These are phyloP conservation scores for Psilocybe tampanensis DNA, from an alignment of 768 basidiomycete species.

Conservation along the genomic window DNA sequence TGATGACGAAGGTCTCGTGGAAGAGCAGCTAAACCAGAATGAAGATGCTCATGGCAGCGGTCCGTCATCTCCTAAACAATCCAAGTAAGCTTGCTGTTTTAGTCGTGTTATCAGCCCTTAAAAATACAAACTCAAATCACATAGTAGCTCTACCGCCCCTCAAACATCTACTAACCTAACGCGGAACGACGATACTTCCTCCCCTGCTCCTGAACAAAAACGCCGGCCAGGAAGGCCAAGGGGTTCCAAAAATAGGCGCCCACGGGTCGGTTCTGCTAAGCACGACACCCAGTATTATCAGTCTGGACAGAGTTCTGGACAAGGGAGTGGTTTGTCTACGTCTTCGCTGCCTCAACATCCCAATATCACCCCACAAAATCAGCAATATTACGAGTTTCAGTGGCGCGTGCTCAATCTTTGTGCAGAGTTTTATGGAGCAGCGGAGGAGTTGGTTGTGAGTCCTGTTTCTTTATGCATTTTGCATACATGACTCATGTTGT, in stretches of 20 bases:
- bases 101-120: background rate
- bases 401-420: slow-evolving; percentile 84
- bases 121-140: slow-evolving; percentile 3
- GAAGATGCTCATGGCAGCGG: slow-evolving; percentile 42
- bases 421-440: slow-evolving; percentile 84
- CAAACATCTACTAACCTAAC: slow-evolving; percentile 21
- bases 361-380: slow-evolving; percentile 64
- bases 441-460: slow-evolving; percentile 81
- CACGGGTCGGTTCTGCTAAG: slow-evolving; percentile 36
- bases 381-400: slow-evolving; percentile 84
- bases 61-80: slow-evolving; percentile 37
- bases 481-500: slow-evolving; percentile 15
- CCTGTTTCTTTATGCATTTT: background rate
- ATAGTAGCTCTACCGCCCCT: slow-evolving; percentile 22
- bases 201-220: slow-evolving; percentile 50
- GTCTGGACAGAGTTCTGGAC: slow-evolving; percentile 34
- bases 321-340: slow-evolving; percentile 26
- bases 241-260: slow-evolving; percentile 75
- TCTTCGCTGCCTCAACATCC: slow-evolving; percentile 43
- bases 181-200: slow-evolving; percentile 29
- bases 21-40: slow-evolving; percentile 61
- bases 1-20: slow-evolving; percentile 75
- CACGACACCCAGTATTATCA: slow-evolving; percentile 47
- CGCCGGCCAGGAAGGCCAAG: slow-evolving; percentile 79
- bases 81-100: slow-evolving; percentile 24